These are phyloP conservation scores for Pugionium cornutum DNA, from an alignment of 345 rosid genomes.

Conservation along the genomic window DNA sequence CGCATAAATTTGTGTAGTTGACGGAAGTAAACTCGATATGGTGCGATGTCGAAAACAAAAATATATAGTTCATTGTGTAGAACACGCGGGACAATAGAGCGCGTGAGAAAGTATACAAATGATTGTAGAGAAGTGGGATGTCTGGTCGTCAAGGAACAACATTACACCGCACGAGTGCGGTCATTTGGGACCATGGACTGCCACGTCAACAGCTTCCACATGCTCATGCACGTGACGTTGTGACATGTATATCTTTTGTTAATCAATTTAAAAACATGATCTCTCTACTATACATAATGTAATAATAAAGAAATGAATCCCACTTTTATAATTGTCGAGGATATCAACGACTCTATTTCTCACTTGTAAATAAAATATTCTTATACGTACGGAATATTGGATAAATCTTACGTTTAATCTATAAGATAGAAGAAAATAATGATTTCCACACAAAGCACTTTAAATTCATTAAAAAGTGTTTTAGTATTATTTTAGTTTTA, in stretches of 20 bases:
- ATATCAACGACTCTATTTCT: slow-evolving; percentile 17
- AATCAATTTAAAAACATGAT: slow-evolving; percentile 12
- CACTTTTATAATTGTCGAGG: slow-evolving; percentile 18
- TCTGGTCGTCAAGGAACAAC: slow-evolving; percentile 38
- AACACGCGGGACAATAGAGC: slow-evolving; percentile 15
- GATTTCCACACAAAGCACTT: too few relatives aligned
- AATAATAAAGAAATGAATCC: not conserved
- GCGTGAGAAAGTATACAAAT: slow-evolving; percentile 35
- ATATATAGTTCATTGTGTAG: too few relatives aligned
- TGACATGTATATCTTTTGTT: slow-evolving; percentile 4
- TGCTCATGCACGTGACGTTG: slow-evolving; percentile 43
- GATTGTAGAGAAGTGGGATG: slow-evolving; percentile 42
- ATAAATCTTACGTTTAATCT: slow-evolving; percentile 10
- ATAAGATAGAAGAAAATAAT: not conserved
- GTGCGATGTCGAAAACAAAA: too few relatives aligned
- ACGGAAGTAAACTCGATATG: too few relatives aligned
- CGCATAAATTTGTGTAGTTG: too few relatives aligned
- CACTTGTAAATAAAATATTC: slow-evolving; percentile 14
- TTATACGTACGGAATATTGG: not conserved
- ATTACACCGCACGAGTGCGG: slow-evolving; percentile 45
- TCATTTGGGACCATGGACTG: slow-evolving; percentile 23
- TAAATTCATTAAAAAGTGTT: too few relatives aligned
- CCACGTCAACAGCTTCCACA: slow-evolving; percentile 34
- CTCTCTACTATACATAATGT: slow-evolving; percentile 18
- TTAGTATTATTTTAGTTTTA: too few relatives aligned